Evolutionary conservation across 2,329 filamentous ascomycete genomes (phyloP).

Genomic region (Nigrospora sphaerica): DNA sequence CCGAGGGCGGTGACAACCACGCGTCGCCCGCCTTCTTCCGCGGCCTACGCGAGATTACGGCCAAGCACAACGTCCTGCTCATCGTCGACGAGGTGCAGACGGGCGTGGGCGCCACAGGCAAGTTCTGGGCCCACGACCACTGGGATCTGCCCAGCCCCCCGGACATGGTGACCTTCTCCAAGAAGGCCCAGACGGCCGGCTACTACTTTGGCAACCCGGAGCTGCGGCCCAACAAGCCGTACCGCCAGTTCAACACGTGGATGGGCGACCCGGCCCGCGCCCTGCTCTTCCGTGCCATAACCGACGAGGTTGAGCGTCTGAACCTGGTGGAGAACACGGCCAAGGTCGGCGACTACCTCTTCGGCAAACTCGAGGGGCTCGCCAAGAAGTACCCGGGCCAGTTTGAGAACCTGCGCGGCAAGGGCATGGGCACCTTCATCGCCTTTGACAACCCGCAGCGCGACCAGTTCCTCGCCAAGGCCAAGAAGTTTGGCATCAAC

Average conservation of each 20-base stretch:
- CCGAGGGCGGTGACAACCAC: slow-evolving; percentile 92
- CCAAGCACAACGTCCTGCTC: slow-evolving; percentile 69
- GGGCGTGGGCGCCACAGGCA: slow-evolving; percentile 84
- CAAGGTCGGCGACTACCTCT: slow-evolving; percentile 72
- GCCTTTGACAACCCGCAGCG: slow-evolving; percentile 80
- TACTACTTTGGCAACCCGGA: slow-evolving; percentile 83
- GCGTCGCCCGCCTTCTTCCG: slow-evolving; percentile 83
- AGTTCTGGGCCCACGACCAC: slow-evolving; percentile 96
- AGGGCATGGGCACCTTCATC: slow-evolving; percentile 86
- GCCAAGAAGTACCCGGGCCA: slow-evolving; percentile 65
- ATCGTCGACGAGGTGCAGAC: slow-evolving; percentile 96
- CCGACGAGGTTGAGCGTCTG: slow-evolving; percentile 69
- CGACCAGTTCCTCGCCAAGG: slow-evolving; percentile 71
- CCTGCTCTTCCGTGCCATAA: slow-evolving; percentile 79
- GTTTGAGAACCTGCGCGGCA: slow-evolving; percentile 77
- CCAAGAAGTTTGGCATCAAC: slow-evolving; percentile 77
- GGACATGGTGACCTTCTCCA: slow-evolving; percentile 92
- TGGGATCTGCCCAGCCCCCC: slow-evolving; percentile 75
- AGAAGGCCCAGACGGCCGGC: slow-evolving; percentile 90
- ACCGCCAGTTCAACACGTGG: slow-evolving; percentile 97
- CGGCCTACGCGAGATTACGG: slow-evolving; percentile 71
- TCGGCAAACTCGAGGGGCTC: slow-evolving; percentile 58
- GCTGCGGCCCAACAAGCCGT: slow-evolving; percentile 83
- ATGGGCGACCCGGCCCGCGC: slow-evolving; percentile 87
- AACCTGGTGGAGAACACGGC: slow-evolving; percentile 77